These are phyloP conservation scores for Cadophora gregata DNA, from an alignment of 2,329 filamentous ascomycete species.

Conservation along the genomic window DNA sequence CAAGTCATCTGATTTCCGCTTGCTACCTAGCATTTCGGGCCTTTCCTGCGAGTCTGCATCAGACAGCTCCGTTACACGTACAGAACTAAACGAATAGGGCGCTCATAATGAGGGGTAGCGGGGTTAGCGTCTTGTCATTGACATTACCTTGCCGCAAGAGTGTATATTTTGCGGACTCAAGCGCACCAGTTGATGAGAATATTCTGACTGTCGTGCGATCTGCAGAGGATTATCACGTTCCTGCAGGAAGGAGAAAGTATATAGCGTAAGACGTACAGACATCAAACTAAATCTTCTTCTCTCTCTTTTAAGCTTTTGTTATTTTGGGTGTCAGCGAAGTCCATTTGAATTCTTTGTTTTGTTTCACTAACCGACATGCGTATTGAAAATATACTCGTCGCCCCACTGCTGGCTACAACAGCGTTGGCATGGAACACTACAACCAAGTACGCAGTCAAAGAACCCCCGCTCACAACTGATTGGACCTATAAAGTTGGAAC, in stretches of 20 bases:
- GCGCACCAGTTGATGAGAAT: not conserved
- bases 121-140: constrained; percentile 10
- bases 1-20: constrained; percentile 5
- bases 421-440: constrained; percentile 8
- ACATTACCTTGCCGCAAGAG: not conserved
- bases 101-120: constrained; percentile 4
- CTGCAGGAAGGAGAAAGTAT: not conserved
- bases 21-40: not conserved
- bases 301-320: not conserved
- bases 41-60: not conserved
- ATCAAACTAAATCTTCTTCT: not conserved
- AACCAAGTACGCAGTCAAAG: constrained; percentile 46
- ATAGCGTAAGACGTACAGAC: not conserved
- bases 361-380: constrained; percentile 9
- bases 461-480: constrained; percentile 50
- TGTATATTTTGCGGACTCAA: constrained; percentile 3
- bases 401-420: not conserved
- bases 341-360: not conserved
- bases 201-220: not conserved
- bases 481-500: constrained; percentile 55
- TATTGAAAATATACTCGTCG: not conserved
- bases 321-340: not conserved
- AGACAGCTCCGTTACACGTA: not conserved
- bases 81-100: not conserved
- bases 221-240: not conserved